phyloP scores from a whole-genome alignment of 352 stramenopile species.

The Pelagophyceae sp. region DNA sequence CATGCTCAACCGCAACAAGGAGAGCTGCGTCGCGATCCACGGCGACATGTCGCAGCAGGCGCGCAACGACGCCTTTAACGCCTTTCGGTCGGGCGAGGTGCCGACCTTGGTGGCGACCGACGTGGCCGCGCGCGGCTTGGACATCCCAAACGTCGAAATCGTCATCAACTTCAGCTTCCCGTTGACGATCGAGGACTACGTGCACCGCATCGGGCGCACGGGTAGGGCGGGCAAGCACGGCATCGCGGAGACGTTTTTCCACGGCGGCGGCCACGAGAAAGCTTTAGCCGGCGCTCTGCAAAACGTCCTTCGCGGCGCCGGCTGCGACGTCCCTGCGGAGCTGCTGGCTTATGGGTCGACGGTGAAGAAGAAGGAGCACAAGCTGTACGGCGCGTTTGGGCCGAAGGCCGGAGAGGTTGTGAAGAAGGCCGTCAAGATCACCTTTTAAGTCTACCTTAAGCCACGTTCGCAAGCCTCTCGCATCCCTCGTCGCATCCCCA shows the following conservation, averaged over 20 bases:
- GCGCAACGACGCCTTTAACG: conserved; percentile 73
- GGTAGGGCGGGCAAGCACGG: conserved; percentile 86
- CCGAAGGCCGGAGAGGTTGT: conserved; percentile 77
- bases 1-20: conserved; percentile 78
- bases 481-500: no score
- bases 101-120: conserved; percentile 91
- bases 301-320: conserved; percentile 84
- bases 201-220: conserved; percentile 86
- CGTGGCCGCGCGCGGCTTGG: conserved; percentile 87
- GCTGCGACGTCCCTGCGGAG: conserved; percentile 79
- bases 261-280: conserved; percentile 76
- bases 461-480: no score
- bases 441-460: conserved; percentile 67
- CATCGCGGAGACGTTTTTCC: conserved; percentile 93
- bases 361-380: conserved; percentile 99
- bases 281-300: conserved; percentile 87
- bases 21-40: conserved; percentile 85
- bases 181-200: conserved; percentile 93
- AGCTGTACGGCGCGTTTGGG: conserved; percentile 93
- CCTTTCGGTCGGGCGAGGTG: conserved; percentile 86
- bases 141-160: conserved; percentile 91
- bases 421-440: conserved; percentile 97
- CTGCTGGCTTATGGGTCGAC: conserved; percentile 95
- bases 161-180: conserved; percentile 96
- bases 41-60: conserved; percentile 85